phyloP scores from a whole-genome alignment of 2,329 filamentous ascomycete genomes.

The Cladosporium sp. region DNA sequence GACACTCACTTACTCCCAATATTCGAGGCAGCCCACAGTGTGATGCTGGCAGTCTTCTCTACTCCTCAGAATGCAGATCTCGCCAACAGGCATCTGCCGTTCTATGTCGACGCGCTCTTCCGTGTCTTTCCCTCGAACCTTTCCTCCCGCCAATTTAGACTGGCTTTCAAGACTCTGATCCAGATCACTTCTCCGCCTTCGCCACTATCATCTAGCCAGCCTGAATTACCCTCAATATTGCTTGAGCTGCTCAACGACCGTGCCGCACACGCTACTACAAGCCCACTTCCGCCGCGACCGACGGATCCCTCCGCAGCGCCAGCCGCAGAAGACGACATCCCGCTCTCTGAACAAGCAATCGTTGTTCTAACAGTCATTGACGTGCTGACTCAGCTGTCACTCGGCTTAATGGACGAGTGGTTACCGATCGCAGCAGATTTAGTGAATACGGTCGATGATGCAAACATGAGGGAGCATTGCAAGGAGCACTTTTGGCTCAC shows the following conservation, averaged over 20 bases:
- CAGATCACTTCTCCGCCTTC: constrained; percentile 77
- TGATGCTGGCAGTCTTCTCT: constrained; percentile 72
- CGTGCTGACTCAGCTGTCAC: constrained; percentile 65
- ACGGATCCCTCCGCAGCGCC: constrained; percentile 28
- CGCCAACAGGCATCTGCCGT: constrained; percentile 65
- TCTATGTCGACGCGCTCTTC: constrained; percentile 78
- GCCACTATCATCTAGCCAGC: constrained; percentile 63
- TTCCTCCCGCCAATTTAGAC: constrained; percentile 76
- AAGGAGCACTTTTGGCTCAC: constrained; percentile 73
- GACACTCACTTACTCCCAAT: constrained; percentile 57
- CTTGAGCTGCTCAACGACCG: constrained; percentile 71
- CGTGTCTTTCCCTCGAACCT: constrained; percentile 70
- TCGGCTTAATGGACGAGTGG: constrained; percentile 72
- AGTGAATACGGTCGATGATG: constrained; percentile 58
- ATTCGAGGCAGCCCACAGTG: constrained; percentile 84
- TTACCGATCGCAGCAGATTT: constrained; percentile 64
- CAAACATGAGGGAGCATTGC: constrained; percentile 56
- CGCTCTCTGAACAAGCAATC: constrained; percentile 70
- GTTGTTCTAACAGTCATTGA: constrained; percentile 73
- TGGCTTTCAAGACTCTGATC: constrained; percentile 81
- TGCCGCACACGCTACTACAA: constrained; percentile 49
- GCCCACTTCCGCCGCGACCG: constrained; percentile 26
- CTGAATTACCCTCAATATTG: constrained; percentile 70
- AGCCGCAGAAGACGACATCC: constrained; percentile 22
- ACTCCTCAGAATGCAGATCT: constrained; percentile 70